These are phyloP conservation scores for Globisporangium parvum DNA, from an alignment of 352 stramenopile genomes.

Conservation along the genomic window DNA sequence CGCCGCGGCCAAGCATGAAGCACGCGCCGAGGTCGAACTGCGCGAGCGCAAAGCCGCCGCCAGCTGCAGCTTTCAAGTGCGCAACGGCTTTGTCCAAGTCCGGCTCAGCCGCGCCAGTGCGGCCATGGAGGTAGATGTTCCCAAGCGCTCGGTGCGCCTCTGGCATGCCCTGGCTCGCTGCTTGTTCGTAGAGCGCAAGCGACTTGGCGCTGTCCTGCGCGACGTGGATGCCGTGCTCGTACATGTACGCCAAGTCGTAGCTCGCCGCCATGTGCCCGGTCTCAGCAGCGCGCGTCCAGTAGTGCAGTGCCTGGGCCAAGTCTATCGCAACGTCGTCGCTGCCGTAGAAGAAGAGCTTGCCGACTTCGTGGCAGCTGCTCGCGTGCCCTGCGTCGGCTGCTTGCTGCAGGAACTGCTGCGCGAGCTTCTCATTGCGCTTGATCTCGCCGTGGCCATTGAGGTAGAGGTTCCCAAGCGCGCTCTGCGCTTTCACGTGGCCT, in stretches of 20 bases:
- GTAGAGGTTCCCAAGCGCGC: conserved; percentile 67
- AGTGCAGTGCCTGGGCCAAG: conserved; percentile 37
- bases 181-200: conserved; percentile 49
- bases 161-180: conserved; percentile 55
- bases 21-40: conserved; percentile 82
- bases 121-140: conserved; percentile 42
- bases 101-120: conserved; percentile 11
- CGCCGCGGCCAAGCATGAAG: conserved; percentile 68
- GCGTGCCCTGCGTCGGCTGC: conserved; percentile 63
- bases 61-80: conserved; percentile 60
- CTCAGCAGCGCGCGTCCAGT: conserved; percentile 57
- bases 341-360: conserved; percentile 66
- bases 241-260: conserved; percentile 75
- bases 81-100: conserved; percentile 29
- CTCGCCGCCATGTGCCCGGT: conserved; percentile 63
- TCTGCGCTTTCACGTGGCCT: conserved; percentile 67
- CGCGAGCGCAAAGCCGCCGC: conserved; percentile 45
- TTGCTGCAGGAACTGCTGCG: conserved; percentile 46
- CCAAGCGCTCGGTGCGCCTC: conserved; percentile 64
- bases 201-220: conserved; percentile 43
- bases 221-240: conserved; percentile 66
- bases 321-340: conserved; percentile 24
- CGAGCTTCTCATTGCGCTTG: conserved; percentile 37
- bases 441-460: conserved; percentile 49
- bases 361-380: conserved; percentile 66